Evolutionary conservation across 2,329 filamentous ascomycete species (phyloP).

Genomic region (Pseudonectria buxi): DNA sequence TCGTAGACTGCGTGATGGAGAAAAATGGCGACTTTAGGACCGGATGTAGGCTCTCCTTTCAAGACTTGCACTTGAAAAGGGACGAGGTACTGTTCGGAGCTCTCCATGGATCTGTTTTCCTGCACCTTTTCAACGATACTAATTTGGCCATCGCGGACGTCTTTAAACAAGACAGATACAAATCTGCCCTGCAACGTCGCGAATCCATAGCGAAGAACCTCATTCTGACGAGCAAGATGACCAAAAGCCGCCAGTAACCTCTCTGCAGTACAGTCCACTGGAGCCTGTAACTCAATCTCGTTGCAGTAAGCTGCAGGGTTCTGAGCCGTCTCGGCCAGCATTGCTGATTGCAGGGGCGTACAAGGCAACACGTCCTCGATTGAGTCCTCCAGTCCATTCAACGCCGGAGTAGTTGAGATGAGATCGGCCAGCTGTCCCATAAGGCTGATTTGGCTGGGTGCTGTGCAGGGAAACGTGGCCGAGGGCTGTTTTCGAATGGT

Average conservation of each 20-base stretch:
- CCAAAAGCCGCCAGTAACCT: constrained; percentile 44
- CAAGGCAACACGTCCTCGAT: constrained; percentile 50
- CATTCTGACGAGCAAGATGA: constrained; percentile 47
- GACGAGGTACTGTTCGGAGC: constrained; percentile 35
- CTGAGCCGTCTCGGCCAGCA: constrained; percentile 67
- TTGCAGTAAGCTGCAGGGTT: constrained; percentile 67
- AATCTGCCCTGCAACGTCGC: constrained; percentile 36
- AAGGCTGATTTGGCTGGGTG: constrained; percentile 8
- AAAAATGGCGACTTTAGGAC: constrained; percentile 39
- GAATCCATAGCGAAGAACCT: constrained; percentile 71
- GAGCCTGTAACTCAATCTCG: constrained; percentile 59
- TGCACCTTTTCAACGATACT: constrained; percentile 28
- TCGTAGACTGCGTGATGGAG: constrained; percentile 85
- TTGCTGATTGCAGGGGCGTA: constrained; percentile 68
- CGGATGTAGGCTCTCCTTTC: constrained; percentile 8
- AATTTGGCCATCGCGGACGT: constrained; percentile 38
- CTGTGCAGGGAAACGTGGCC: neutral
- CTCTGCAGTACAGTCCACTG: constrained; percentile 24
- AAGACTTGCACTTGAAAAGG: constrained; percentile 58
- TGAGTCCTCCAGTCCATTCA: constrained; percentile 13
- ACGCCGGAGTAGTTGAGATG: constrained; percentile 8
- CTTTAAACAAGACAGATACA: constrained; percentile 52
- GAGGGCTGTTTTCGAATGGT: constrained; percentile 4
- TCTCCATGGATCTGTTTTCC: constrained; percentile 34
- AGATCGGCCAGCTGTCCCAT: constrained; percentile 13